Base-by-base conservation (phyloP, 2,329 filamentous ascomycete species). In the Alternaria sp. region DNA sequence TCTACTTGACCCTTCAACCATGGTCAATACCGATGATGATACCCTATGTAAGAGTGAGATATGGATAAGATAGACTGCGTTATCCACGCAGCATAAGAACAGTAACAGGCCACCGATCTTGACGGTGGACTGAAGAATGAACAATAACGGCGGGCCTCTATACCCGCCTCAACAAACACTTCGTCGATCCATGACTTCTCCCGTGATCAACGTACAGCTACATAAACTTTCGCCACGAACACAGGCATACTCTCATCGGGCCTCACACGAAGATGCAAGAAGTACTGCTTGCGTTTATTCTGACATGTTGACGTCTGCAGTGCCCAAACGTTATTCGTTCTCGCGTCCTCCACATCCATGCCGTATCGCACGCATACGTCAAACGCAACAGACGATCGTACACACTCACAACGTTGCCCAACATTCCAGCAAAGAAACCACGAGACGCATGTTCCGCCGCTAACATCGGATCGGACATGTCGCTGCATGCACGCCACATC, bases 1-100 rank as follows among this genome's bases (percentile, higher is more conserved):
- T 75, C 72, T 67, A 61, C 66, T 75, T 77, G 75, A 63, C 76
- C 75, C 73, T 79, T 79, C 77, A 79, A 79, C 77, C 75, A 71
- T 70, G 75, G 76, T 67, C 70, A 75, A 63, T 65, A 62, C 61
- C 65, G 69, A 65, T 65, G 72, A 69, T 77, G 75, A 72, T 75
- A 69, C 65, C 63, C 65, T 63, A 67, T 77, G 71, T 75, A 73
- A 67, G 70, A 76, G 66, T 72, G 66, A 25, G 60, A 70, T 63
- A 61, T 61, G 64, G 62, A 65, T 62, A 58, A 61, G 55, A 66
- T 54, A 55, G 32, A 47, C 45, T 63, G 64, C 63, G 67, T 67
- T 67, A 56, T 64, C 63, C 62, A 67, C 62, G 62, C 65, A 69
- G 63, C 59, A 44, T 46, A 43, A 59, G 74, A 60, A 62, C 66